Evolutionary conservation across 345 rosid genomes (phyloP), one percentile per base, ranked within the genome.

Genomic region (Eucalyptus urophylla): DNA sequence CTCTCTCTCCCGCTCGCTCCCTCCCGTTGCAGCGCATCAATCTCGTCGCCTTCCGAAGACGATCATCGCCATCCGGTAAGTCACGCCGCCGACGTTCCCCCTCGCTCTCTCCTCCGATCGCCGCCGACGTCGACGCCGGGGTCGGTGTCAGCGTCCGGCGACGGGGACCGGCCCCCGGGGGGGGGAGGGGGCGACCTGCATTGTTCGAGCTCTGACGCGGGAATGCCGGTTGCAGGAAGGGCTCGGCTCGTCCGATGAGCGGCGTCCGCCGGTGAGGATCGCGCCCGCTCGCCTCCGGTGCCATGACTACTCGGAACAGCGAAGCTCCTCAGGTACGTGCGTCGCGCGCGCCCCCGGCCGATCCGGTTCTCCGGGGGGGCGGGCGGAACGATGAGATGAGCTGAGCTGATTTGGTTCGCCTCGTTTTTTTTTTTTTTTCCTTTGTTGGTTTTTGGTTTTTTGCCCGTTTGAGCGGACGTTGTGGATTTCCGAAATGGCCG

Each of bases 231-330:
- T 76, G 83, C 47, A 76, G 83, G 47, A 33, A 69, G 44, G 25
- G 81, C 44, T 69, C 44, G 25, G 81, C 44, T 69, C 44, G 25
- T 19, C 81, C 81, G 81, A 40, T 11, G 83, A 76, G 47, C 27
- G 83, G 47, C 83, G 83, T 76, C 25, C 83, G 47, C 13, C 47
- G 83, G 83, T 40, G 83, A 76, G 83, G 83, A 76, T 76, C 83
- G 29, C 15, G 83, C 81, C 81, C 89, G 87, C 81, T 72, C 45
- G 25, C 27, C 83, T 40, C 43, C 47, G 83, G 24, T 76, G 83
- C 24, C 25, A 96, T 96, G 98, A 89, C 95, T 81, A 92, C 90
- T 89, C 94, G 93, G 87, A 93, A 87, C 90, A 89, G 89, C 54
- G 99, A 94, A 86, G 88, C 94, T 54, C 83, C 92, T 69, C 94